Base-by-base conservation (phyloP, 2,329 filamentous ascomycete genomes). In the Camillea tinctor region DNA sequence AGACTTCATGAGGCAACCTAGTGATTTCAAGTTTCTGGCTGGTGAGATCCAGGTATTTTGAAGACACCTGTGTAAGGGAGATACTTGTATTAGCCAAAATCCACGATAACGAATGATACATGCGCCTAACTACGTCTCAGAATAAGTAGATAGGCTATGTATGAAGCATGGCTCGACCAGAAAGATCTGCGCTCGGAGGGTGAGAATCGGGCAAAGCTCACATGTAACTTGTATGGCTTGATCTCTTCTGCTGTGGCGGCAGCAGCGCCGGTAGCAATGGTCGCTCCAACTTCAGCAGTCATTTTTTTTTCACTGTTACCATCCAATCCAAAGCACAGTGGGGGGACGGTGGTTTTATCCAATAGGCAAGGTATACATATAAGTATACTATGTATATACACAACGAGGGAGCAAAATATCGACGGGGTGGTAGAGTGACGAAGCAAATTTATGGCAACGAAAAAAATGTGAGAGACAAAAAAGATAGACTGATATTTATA, bases 11-110 rank as follows among this genome's bases (percentile, higher is more conserved):
- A 49, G 88, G 88, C 26, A 90, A 74, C 60, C 88, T 79, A 21
- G 86, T 87, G 52, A 90, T 78, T 68, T 89, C 85, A 9, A 91
- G 79, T 72, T 91, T 91, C 71, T 85, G 83, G 69, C 78, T 82
- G 5, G 88, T 91, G 61, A 90, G 78, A 52, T 89, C 83, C 1
- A 91, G 79, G 71, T 90, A 90, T 67, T 83, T 85, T 57, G 81
- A 84, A 2, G 87, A 89, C 17, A 90, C 83, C 87, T 89, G 58
- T 26, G 7, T 52, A 49, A 36, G 19, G 6, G 26, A 30, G 7
- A 4, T 11, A 30, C 26, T 30, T 13, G n/a, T 49, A 63, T 77
- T 59, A 78, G 74, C 67, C 58, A 68, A 60, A 62, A 7, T 1
- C 53, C 5, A 44, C 5, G 15, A 40, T 44, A 9, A 7, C n/a